Evolutionary conservation across 257 asterid species (phyloP).

Genomic region (Linaria vulgaris): DNA sequence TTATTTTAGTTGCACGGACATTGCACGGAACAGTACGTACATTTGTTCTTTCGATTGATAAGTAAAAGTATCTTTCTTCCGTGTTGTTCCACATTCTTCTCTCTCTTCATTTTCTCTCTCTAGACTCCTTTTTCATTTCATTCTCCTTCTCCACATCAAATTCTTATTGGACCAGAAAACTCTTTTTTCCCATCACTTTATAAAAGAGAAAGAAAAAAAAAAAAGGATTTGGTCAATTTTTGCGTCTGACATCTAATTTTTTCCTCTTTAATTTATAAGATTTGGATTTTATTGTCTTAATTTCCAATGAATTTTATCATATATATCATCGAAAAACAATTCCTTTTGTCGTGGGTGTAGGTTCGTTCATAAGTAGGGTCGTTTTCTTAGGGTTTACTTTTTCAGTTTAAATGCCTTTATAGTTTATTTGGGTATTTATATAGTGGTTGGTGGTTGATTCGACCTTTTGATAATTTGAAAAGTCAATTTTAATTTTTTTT

Average conservation of each 20-base stretch:
- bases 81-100: not conserved
- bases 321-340: no score
- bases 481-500: constrained; percentile 26
- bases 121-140: constrained; percentile 29
- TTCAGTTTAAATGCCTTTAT: not conserved
- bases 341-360: no score
- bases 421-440: constrained; percentile 15
- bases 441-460: constrained; percentile 21
- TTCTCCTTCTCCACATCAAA: constrained; percentile 28
- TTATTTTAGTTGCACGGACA: constrained; percentile 44
- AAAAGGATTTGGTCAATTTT: constrained; percentile 31
- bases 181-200: constrained; percentile 14
- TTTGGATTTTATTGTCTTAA: no score
- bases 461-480: constrained; percentile 32
- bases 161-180: constrained; percentile 30
- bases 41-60: constrained; percentile 30
- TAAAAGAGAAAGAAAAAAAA: not conserved
- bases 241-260: constrained; percentile 5
- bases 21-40: constrained; percentile 88
- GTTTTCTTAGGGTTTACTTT: constrained; percentile 43
- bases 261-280: constrained; percentile 7
- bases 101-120: constrained; percentile 28
- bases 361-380: constrained; percentile 26
- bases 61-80: constrained; percentile 19
- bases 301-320: no score